Base-by-base conservation (phyloP, 2,329 filamentous ascomycete genomes). In the Xylariaceae sp. region DNA sequence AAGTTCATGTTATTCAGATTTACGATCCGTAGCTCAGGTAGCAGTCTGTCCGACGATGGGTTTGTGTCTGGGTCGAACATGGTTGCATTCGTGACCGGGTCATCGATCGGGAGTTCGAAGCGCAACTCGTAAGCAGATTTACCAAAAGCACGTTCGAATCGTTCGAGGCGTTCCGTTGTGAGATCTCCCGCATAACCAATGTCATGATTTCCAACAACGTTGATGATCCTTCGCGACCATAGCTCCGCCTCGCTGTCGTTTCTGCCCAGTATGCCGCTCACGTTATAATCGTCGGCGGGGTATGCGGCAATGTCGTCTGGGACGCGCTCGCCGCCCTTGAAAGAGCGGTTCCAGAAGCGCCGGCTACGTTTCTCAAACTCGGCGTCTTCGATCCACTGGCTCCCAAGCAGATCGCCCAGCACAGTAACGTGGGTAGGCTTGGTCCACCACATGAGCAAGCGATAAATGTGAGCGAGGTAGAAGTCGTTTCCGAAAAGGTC, bases 171-270 rank as follows among this genome's bases (percentile, higher is more conserved):
- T 53, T 82, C 76, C n/a, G 77, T 71, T 38, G 86, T 90, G 53
- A 97, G 78, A 67, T 99, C 94, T 3, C 94, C 94, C 0, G 91
- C 90, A 66, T 99, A 99, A 32, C 94, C 94, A 62, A 99, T 85
- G 67, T 99, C 94, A 66, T 99, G 94, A 64, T 99, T 99, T 1
- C 94, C 94, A 0, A 85, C 90, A 22, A 97, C 82, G 59, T 96
- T 95, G 66, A 99, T 90, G 55, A 96, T 77, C 48, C 87, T 81
- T 38, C 75, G 78, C n/a, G 76, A 70, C 94, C 94, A 97, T 2
- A 69, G 68, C 6, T 73, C 69, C 6, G 70, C 68, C 50, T 80
- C 75, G 42, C 72, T 71, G 43, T 74, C 66, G 7, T 72, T 63
- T 6, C 66, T 70, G 36, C 74, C 73, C 4, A 83, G 64, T 18